Evolutionary conservation across 495 filamentous ascomycete genomes (phyloP), one percentile per base, ranked within the genome.

Genomic region (Tetracladium setigerum): DNA sequence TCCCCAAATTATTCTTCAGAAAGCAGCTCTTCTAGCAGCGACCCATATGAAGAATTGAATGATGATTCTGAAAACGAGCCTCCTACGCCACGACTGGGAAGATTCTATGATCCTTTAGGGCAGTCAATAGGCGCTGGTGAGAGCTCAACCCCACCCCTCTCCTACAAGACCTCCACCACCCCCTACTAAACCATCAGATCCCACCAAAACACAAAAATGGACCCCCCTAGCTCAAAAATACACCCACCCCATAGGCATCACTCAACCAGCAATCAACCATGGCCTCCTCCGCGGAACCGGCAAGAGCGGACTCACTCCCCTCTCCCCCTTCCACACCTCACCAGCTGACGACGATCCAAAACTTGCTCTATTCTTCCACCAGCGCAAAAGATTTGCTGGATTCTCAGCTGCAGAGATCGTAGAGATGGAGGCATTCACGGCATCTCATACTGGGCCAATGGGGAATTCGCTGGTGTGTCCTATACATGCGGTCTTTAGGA

Each of bases 301-400:
- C 24, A 50, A 50, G 19, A 19, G n/a, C 22, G 41, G 48, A n/a
- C 30, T 42, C 27, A 41, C 47, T 13, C 39, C 44, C 11, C 11
- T 47, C 5, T 16, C 13, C 30, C 17, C 44, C 10, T 38, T 38
- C 11, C 18, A 30, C 31, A 2, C 41, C 32, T 15, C 41, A 3
- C 37, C 22, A 32, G 34, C 17, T 17, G 8, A 2, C 9, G 17
- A 12, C 7, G 19, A 24, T 37, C n/a, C 14, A 36, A 35, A 43
- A 35, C 24, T 4, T 7, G 11, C 12, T 2, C n/a, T 41, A 12
- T 11, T 13, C 9, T 13, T 22, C 8, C 36, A 49, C 18, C 46
- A 49, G 36, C 16, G 18, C 9, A 12, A n/a, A 24, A 22, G 14
- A 36, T 42, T 33, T 11, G 42, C 1, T 14, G 38, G 38, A 4